Evolutionary conservation across 805 yeast species (phyloP), one percentile per base, ranked within the genome.

Genomic region (Candida caryicola): DNA sequence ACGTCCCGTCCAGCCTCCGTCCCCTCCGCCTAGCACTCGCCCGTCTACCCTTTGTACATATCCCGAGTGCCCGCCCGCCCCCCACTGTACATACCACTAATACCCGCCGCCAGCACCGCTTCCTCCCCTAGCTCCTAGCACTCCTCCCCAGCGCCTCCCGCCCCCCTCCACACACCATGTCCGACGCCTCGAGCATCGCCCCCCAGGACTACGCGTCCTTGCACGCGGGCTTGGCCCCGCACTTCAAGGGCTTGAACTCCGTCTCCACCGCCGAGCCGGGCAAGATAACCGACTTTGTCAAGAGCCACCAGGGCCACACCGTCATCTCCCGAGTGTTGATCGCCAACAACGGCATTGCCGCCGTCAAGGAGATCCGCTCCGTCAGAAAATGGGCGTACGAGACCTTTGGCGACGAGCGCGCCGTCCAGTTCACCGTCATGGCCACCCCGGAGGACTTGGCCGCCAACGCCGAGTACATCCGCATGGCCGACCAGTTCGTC

Each of bases 331-430:
- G 81, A 52, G 83, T 93, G 26, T 74, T 93, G 49, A 93, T 93
- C 56, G 98, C 99, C 43, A 95, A 95, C 66, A 93, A 93, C 61
- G 99, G 99, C 79, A 95, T 93, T 62, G 99, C 95, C 14, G 99
- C 99, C 33, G 99, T 93, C 43, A 93, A 93, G 64, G 98, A 93
- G 71, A 95, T 93, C 62, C 78, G 99, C 55, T 87, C 96, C 7
- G 90, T 93, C 31, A 81, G 99, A 68, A 93, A 91, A 74, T 93
- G 99, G 99, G 90, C 99, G 17, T 93, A 93, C 66, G 98, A 93
- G 64, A 89, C 97, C n/a, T 93, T 93, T 69, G 96, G 96, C 46
- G 82, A 95, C 58, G 98, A 93, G 64, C 78, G 85, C 58, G 88
- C 95, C 40, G 85, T 93, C 49, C 87, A 86, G 53, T 95, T 93